Evolutionary conservation across 2,329 filamentous ascomycete species (phyloP), one percentile per base, ranked within the genome.

Genomic region (Colletotrichum chrysophilum): DNA sequence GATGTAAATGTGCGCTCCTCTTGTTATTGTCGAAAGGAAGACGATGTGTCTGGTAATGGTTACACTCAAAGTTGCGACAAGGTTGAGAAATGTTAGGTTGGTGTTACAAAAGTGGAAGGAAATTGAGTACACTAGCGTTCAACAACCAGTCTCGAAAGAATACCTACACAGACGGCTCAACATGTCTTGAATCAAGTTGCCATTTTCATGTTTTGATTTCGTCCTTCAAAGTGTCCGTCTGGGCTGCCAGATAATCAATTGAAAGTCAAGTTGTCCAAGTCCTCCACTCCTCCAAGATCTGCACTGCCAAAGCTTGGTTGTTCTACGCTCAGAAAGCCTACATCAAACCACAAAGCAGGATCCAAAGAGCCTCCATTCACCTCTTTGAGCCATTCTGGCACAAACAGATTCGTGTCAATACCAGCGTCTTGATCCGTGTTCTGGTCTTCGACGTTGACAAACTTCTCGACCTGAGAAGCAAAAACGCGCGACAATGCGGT

Each of bases 1-100:
- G 83, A 85, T 67, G 76, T 83, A 14, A 79, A 79, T 2, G 78
- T 86, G 9, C 79, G 78, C 7, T 81, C 85, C 14, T 86, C 84
- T 9, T 86, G 84, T 70, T 86, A 82, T 75, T 86, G 84, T 34
- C 58, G 58, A 2, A 52, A 52, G 10, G 18, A 7, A 21, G 43
- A 52, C 5, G 43, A 52, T 1, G n/a, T 0, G 0, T 52, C 43
- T 13, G 0, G 10, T 0, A 21, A 52, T 52, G 10, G 3, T 13
- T 21, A 5, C 13, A 52, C 43, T 52, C 43, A 0, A 3, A 2
- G 43, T 12, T 52, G 43, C 6, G n/a, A 52, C 4, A 21, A 13
- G 3, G 2, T 52, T 4, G 10, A 2, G 7, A 52, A 13, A 21
- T 52, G 10, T 1, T 52, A 52, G 10, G 18, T 43, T 5, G 38